Base-by-base conservation (phyloP, 75 land plant genomes). In the Sequoiadendron giganteum region DNA sequence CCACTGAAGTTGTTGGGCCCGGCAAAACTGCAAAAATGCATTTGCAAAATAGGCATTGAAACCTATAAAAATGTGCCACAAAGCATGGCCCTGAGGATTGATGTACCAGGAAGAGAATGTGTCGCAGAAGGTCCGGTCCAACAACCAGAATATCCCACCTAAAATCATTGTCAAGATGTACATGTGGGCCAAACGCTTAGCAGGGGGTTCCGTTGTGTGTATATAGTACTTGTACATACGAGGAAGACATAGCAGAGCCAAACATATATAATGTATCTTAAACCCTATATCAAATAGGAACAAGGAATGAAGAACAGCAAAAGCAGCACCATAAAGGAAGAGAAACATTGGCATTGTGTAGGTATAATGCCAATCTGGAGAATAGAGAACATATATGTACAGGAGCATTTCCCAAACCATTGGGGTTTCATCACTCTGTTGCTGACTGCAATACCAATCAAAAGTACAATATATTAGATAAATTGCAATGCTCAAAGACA, bases 371-470 rank as follows among this genome's bases (percentile, higher is more conserved):
- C 98, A 97, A 92, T 96, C 97, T 49, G 98, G 98, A 38, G 98
- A 97, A 86, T 97, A 95, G 21, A 97, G 96, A 47, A 97, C 97
- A 88, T 97, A 97, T 52, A 96, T 90, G 88, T 97, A 97, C 39
- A 97, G 91, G 32, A 97, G 96, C 96, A 97, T 93, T 90, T 95
- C 95, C 98, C 98, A 97, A 3, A 97, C 96, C 97, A 97, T 97
- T 45, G 98, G 98, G 14, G 97, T 97, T 88, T 97, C 98, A 89
- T 97, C 98, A 88, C 97, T 93, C 90, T 96, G 97, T 72, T 96
- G 98, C 86, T 90, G 92, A 85, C 98, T 97, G 96, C 80, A 89
- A 82, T 87, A 15, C 52, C 47, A 82, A 43, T 19, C 14, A 47
- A 82, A 81, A 47, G 54, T 45, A n/a, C 49, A 82, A 43, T 13